These are phyloP conservation scores for Parasarocladium wereldwijsianum DNA, from an alignment of 2,329 filamentous ascomycete species.

Conservation along the genomic window DNA sequence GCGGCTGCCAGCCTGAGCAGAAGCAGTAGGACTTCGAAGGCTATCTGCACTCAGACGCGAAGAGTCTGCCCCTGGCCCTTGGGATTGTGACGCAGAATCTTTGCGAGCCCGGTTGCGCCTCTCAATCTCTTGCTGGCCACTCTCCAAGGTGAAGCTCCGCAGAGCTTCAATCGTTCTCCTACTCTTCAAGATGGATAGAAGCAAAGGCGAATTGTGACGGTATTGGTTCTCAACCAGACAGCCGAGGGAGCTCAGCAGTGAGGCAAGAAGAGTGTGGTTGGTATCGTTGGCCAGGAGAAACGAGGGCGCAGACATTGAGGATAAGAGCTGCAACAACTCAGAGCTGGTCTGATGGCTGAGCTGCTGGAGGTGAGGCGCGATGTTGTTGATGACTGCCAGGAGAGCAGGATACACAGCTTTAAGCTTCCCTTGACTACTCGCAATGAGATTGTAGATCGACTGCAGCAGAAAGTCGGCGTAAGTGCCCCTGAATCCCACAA, in stretches of 20 bases:
- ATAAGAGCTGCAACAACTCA: constrained; percentile 76
- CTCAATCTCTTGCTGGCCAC: constrained; percentile 82
- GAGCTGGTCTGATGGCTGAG: constrained; percentile 61
- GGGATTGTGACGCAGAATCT: constrained; percentile 37
- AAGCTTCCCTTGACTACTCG: constrained; percentile 76
- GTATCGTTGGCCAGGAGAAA: constrained; percentile 87
- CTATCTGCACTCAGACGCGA: constrained; percentile 53
- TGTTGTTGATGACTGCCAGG: constrained; percentile 84
- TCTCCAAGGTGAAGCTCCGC: constrained; percentile 79
- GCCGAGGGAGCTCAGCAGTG: constrained; percentile 78
- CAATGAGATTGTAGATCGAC: constrained; percentile 87
- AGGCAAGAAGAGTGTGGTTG: constrained; percentile 69
- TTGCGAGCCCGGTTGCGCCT: constrained; percentile 58
- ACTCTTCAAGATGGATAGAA: constrained; percentile 67
- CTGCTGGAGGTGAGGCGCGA: constrained; percentile 69
- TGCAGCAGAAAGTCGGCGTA: constrained; percentile 93
- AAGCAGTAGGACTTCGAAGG: constrained; percentile 42
- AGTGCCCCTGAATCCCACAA: constrained; percentile 72
- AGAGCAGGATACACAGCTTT: constrained; percentile 86
- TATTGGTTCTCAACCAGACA: constrained; percentile 83
- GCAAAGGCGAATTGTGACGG: constrained; percentile 61
- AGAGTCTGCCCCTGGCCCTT: constrained; percentile 33
- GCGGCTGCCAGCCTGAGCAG: too few relatives aligned
- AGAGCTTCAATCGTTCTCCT: constrained; percentile 74
- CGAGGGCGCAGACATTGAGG: constrained; percentile 83